Evolutionary conservation across 192 early-diverging fungal species (phyloP), one percentile per base, ranked within the genome.

Genomic region (Backusella parvicylindrica): DNA sequence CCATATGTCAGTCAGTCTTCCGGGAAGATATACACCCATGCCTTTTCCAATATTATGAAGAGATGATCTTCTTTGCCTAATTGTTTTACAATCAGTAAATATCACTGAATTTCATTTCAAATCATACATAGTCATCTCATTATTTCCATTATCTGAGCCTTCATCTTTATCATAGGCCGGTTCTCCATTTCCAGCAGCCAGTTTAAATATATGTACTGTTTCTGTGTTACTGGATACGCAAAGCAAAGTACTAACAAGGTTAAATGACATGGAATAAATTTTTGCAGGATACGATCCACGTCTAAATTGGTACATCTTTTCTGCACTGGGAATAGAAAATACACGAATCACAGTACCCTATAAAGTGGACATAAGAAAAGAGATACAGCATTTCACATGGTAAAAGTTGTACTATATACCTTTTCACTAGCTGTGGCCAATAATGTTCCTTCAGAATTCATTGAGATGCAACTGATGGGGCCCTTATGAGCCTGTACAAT

Each of bases 401-500:
- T 11, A 6, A 38, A 38, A 38, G 37, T 9, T 9, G 4, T 16
- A 35, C 11, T 12, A n/a, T 16, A 41, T 83, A 93, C 93, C 92
- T 97, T 97, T 76, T 98, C 96, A 79, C 94, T 96, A 18, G 96
- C 89, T 1, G 96, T 98, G 36, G 96, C 97, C 33, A 98, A 83
- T 85, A 97, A 82, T 0, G 93, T 94, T 26, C 97, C 97, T 35
- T 97, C 93, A 69, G 87, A 90, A 81, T 92, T 96, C 77, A 97
- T 97, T 3, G 89, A 86, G 37, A 99, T 85, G 77, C 89, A 93
- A 41, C 91, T 89, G 18, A 99, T 85, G 1, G 94, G 91, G 21
- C 88, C 92, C 85, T 99, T 99, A 81, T 98, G 96, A 0, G 97
- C 97, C 74, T 93, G 92, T 36, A 99, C 92, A 71, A 98, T 95